Conservation (phyloP, 768 basidiomycete genomes). For the Collybia mongolica region DNA sequence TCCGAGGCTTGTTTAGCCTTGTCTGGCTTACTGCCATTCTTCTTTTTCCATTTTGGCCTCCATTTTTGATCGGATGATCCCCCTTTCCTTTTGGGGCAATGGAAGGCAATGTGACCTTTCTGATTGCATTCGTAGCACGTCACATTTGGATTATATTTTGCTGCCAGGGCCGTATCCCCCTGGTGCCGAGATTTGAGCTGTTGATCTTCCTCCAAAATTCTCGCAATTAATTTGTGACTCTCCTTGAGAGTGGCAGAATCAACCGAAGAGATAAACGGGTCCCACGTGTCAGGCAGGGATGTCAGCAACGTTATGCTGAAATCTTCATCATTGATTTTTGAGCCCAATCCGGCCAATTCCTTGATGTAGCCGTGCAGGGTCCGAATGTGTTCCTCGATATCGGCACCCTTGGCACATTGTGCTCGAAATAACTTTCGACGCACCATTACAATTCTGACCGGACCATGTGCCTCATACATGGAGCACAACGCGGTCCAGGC, state of each 20-base stretch:
- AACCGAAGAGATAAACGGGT: constrained; percentile 21
- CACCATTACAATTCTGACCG: constrained; percentile 22
- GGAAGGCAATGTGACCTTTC: constrained; percentile 6
- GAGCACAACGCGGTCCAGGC: constrained; percentile 26
- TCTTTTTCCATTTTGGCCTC: not conserved
- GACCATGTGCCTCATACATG: constrained; percentile 26
- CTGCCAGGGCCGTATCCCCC: constrained; percentile 15
- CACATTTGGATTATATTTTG: constrained; percentile 11
- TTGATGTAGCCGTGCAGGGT: constrained; percentile 21
- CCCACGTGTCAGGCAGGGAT: constrained; percentile 32
- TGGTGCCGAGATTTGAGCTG: constrained; percentile 5
- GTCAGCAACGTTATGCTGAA: constrained; percentile 28
- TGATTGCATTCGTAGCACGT: constrained; percentile 10
- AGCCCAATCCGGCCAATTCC: constrained; percentile 19
- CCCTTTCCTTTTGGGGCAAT: constrained; percentile 4
- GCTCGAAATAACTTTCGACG: constrained; percentile 24
- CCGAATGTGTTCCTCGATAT: constrained; percentile 29
- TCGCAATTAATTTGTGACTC: constrained; percentile 18
- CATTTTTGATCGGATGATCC: no score
- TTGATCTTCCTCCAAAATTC: constrained; percentile 21
- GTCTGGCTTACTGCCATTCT: constrained; percentile 2
- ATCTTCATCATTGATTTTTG: constrained; percentile 22
- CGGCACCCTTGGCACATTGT: constrained; percentile 24
- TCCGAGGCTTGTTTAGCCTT: constrained; percentile 8
- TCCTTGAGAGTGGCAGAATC: constrained; percentile 17